Evolutionary conservation across 495 filamentous ascomycete species (phyloP).

Genomic region (Penicillium parvum): DNA sequence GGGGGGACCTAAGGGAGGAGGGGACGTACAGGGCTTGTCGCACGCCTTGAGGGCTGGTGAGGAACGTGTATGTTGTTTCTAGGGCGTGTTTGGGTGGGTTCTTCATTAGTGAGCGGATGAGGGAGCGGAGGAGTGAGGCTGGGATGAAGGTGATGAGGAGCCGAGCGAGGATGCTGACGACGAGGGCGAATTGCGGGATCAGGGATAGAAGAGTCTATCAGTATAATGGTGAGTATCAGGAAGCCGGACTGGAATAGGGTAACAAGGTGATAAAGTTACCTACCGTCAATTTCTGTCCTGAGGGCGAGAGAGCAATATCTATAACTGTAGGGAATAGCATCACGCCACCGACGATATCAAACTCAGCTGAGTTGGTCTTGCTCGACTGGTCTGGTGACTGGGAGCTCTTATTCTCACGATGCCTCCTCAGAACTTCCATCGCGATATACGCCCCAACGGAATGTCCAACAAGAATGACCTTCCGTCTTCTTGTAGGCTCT

Average conservation of each 20-base stretch:
- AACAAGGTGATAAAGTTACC: constrained; percentile 1
- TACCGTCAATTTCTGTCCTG: constrained; percentile 55
- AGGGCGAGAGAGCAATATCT: constrained; percentile 64
- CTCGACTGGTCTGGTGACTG: background rate
- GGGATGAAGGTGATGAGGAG: constrained; percentile 46
- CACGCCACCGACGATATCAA: constrained; percentile 55
- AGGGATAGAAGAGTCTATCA: constrained; percentile 42
- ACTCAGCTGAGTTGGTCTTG: constrained; percentile 21
- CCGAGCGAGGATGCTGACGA: constrained; percentile 50
- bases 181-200: constrained; percentile 51
- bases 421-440: constrained; percentile 64
- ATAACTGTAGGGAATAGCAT: constrained; percentile 76
- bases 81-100: constrained; percentile 53
- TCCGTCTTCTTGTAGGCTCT: constrained; percentile 16
- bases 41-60: constrained; percentile 59
- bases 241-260: background rate
- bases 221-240: background rate
- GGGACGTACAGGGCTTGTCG: constrained; percentile 61
- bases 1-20: background rate
- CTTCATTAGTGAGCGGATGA: constrained; percentile 46
- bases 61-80: constrained; percentile 56
- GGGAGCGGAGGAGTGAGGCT: constrained; percentile 28
- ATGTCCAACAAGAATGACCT: constrained; percentile 76
- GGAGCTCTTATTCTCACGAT: constrained; percentile 24
- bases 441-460: constrained; percentile 76